Evolutionary conservation across 129 eudicot genomes (phyloP).

Genomic region (Erigeron canadensis): DNA sequence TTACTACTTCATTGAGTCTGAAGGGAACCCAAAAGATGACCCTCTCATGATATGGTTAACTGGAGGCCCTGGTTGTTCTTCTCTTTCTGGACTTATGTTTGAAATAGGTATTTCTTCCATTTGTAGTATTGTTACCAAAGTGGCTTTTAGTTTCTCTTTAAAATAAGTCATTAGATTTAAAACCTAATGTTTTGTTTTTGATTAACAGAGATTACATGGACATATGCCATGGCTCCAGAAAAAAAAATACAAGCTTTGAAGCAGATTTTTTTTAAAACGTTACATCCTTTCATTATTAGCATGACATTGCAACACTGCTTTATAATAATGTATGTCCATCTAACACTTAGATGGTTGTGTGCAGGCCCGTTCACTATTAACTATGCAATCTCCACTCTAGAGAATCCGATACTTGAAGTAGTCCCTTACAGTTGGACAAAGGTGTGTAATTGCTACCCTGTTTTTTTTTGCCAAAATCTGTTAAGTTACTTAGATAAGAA

Average conservation of each 20-base stretch:
- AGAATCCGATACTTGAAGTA: constrained; percentile 16
- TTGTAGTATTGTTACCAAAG: not conserved
- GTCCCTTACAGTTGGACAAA: constrained; percentile 24
- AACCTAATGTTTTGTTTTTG: too few relatives aligned
- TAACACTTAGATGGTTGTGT: constrained; percentile 19
- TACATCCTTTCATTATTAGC: too few relatives aligned
- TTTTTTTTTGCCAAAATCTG: not conserved
- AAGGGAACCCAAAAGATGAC: constrained; percentile 13
- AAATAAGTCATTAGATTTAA: too few relatives aligned
- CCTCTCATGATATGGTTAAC: constrained; percentile 12
- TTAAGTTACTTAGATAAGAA: not conserved
- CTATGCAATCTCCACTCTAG: constrained; percentile 6
- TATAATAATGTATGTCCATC: not conserved
- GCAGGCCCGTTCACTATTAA: constrained; percentile 24
- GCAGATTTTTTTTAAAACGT: too few relatives aligned
- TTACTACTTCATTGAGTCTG: constrained; percentile 8
- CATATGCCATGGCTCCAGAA: too few relatives aligned
- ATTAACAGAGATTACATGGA: too few relatives aligned
- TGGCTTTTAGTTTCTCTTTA: not conserved
- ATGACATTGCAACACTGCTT: not conserved
- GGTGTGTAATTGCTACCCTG: not conserved
- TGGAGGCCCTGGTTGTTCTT: constrained; percentile 12
- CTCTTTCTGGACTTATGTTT: constrained; percentile 4
- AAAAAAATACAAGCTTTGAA: too few relatives aligned
- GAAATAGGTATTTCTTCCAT: constrained; percentile 2